Conservation (phyloP, 805 yeast genomes). For the Candida corydali region DNA sequence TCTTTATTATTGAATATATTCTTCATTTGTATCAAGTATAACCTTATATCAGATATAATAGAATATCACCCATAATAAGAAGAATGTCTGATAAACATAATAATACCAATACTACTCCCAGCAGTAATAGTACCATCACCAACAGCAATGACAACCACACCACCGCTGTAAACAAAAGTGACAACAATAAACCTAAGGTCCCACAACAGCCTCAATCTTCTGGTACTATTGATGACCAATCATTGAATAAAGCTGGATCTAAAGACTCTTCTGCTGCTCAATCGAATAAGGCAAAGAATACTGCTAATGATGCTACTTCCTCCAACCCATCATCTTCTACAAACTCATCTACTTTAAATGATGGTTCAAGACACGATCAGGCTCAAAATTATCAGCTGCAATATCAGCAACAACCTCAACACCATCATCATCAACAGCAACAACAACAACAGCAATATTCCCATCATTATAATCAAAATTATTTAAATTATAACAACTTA, state of each 20-base stretch:
- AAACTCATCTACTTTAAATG: not conserved
- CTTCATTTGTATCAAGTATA: no score
- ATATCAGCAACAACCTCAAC: constrained; percentile 7
- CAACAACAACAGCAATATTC: constrained; percentile 4
- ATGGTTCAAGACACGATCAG: constrained; percentile 4
- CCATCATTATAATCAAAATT: constrained; percentile 7
- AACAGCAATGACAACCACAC: not conserved
- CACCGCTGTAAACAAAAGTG: not conserved
- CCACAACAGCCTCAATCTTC: no score
- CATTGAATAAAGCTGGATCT: not conserved
- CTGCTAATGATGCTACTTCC: not conserved
- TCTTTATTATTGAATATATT: no score
- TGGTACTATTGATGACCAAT: no score
- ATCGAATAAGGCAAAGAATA: not conserved
- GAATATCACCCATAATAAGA: not conserved
- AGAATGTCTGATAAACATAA: constrained; percentile 6
- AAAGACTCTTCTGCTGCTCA: not conserved
- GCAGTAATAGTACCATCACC: no score
- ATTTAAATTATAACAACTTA: constrained; percentile 5
- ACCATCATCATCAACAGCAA: constrained; percentile 13
- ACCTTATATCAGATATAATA: no score
- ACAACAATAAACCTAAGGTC: no score
- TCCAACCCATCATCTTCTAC: not conserved
- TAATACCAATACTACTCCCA: not conserved
- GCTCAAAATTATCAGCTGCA: constrained; percentile 5